A percentile compares a stretch with the other conserved stretches of the same genome.
Evolutionary conservation across 345 rosid species (phyloP).

Genomic region (Theobroma cacao): DNA sequence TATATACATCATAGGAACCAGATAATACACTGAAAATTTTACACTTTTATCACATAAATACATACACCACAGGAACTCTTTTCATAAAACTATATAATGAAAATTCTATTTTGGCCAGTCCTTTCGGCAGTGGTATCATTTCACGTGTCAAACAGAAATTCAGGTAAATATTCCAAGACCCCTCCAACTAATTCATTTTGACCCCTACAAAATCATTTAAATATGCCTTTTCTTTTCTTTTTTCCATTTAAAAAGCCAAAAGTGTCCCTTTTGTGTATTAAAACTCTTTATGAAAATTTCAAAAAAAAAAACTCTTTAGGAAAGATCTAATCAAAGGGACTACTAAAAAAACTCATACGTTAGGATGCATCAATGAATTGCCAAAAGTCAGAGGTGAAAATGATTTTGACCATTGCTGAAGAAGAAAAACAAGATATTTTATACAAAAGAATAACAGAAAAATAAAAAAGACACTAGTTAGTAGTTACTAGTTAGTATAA

Average conservation of each 20-base stretch:
- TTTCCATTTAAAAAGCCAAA: not conserved
- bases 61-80: not conserved
- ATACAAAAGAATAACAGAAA: not conserved
- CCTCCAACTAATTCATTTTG: constrained; percentile 5
- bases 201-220: not conserved
- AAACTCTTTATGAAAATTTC: not conserved
- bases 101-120: not conserved
- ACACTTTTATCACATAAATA: not conserved
- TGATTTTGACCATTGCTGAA: not conserved
- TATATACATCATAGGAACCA: not conserved
- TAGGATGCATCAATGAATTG: not conserved
- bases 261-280: not conserved
- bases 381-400: not conserved
- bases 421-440: not conserved
- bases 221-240: not conserved
- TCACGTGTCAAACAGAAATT: not conserved
- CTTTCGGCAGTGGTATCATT: not conserved
- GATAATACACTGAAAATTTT: not conserved
- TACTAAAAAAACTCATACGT: not conserved
- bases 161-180: not conserved
- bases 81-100: not conserved
- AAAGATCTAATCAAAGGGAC: not conserved
- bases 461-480: too few relatives aligned
- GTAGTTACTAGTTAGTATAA: not conserved
- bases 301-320: not conserved